Conservation (phyloP, 1,284 basidiomycete species). For the Exobasidium cylindrosporum region DNA sequence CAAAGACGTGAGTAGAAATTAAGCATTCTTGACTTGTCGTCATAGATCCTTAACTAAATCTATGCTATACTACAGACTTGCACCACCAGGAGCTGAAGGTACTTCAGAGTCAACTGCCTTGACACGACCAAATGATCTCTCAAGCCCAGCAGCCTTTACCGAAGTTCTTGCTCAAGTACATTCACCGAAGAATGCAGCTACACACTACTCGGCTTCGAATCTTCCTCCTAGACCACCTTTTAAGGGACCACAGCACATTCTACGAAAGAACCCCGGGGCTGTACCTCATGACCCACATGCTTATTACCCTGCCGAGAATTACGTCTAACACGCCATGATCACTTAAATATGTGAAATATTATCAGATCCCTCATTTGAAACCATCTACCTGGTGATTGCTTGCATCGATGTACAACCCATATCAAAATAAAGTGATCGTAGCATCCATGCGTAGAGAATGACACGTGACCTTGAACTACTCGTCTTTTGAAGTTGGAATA, state of each 20-base stretch:
- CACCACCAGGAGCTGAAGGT: slow-evolving; percentile 27
- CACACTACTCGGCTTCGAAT: slow-evolving; percentile 41
- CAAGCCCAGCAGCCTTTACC: slow-evolving; percentile 51
- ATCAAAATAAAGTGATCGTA: too few species aligned
- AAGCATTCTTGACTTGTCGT: not conserved
- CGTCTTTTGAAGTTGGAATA: too few species aligned
- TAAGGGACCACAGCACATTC: slow-evolving; percentile 45
- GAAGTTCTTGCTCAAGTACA: slow-evolving; percentile 51
- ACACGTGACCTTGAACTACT: too few species aligned
- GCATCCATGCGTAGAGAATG: too few species aligned
- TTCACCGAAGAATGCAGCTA: slow-evolving; percentile 20
- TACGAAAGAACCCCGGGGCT: slow-evolving; percentile 51
- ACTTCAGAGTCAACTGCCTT: slow-evolving; percentile 38
- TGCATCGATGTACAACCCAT: too few species aligned
- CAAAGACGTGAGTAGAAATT: slow-evolving; percentile 39
- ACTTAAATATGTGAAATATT: too few species aligned
- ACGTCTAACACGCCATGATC: too few species aligned
- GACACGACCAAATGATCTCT: slow-evolving; percentile 46
- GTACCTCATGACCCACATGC: slow-evolving; percentile 47
- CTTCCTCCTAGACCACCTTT: slow-evolving; percentile 52
- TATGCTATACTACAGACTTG: slow-evolving; percentile 20
- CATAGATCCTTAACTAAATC: not conserved
- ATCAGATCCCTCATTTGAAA: too few species aligned
- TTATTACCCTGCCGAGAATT: slow-evolving; percentile 47
- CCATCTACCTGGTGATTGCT: too few species aligned